A percentile compares a stretch with the other conserved stretches of the same genome.
These are phyloP conservation scores for Candida sakaeoensis DNA, from an alignment of 805 yeast genomes.

Conservation along the genomic window DNA sequence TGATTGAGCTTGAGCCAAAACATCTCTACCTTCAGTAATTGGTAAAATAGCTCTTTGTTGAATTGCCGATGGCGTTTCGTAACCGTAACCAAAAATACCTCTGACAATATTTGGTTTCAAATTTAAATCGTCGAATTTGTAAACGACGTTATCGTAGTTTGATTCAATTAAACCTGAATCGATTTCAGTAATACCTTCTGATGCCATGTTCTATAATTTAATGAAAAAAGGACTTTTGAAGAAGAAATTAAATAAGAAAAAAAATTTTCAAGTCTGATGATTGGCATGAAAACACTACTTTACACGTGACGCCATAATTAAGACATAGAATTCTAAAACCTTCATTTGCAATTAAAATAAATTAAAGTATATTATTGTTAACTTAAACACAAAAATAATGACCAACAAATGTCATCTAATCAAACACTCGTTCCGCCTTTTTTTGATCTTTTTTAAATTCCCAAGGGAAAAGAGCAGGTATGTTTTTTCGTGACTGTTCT, in stretches of 20 bases:
- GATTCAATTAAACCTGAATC: slow-evolving; percentile 83
- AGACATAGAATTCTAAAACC: no score
- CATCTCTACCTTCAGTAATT: slow-evolving; percentile 70
- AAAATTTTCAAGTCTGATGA: neutral
- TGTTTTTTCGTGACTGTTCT: neutral
- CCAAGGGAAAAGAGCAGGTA: slow-evolving; percentile 35
- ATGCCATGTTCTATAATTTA: slow-evolving; percentile 20
- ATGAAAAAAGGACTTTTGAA: neutral
- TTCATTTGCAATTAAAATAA: no score
- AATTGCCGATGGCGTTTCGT: slow-evolving; percentile 77
- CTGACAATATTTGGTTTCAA: slow-evolving; percentile 69
- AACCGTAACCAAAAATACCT: slow-evolving; percentile 80
- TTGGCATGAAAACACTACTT: slow-evolving; percentile 1
- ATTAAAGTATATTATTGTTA: no score
- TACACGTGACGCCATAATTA: slow-evolving; percentile 4
- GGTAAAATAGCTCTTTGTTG: slow-evolving; percentile 79
- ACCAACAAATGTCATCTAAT: no score
- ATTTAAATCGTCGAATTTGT: slow-evolving; percentile 70
- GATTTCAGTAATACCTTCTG: slow-evolving; percentile 75
- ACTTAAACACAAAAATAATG: no score
- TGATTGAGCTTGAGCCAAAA: slow-evolving; percentile 81
- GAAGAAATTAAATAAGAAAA: neutral
- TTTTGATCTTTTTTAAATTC: slow-evolving; percentile 19
- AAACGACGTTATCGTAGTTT: slow-evolving; percentile 88
- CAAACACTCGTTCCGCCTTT: slow-evolving; percentile 24